Evolutionary conservation across 306 rosid species (phyloP), one percentile per base, ranked within the genome.

Genomic region (Notholithocarpus densiflorus): DNA sequence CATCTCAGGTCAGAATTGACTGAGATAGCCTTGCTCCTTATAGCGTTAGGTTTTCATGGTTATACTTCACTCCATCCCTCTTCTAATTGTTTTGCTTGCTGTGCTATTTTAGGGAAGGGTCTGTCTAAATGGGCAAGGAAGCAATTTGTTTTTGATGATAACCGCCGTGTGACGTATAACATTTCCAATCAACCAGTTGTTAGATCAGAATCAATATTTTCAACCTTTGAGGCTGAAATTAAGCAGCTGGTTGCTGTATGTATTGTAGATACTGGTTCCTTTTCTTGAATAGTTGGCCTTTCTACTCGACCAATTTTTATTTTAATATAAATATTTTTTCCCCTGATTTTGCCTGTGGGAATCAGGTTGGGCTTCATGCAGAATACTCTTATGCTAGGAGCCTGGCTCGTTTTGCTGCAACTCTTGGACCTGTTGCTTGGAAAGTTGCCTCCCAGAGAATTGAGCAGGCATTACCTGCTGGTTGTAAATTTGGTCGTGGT

Each of bases 321-420:
- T 75, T 57, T 62, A 32, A 54, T 7, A 55, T 80, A 20, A 18
- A 62, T 61, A 5, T 37, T 27, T 83, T 56, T 69, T 5, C 21
- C 60, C 14, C 48, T n/a, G 34, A 31, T 81, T 66, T 66, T 66
- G 15, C 14, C 4, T 40, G 20, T 45, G 64, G 73, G 72, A 61
- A 77, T 76, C 89, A 96, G 99, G 99, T 96, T 75, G 99, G 99
- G 79, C 98, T 91, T 83, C 99, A 93, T 82, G 97, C 97, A 11
- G 99, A 96, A 60, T 89, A 88, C 88, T 89, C 99, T 73, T 96
- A 93, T 85, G 96, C 98, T 24, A 89, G 98, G 89, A 96, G 99
- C 83, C 89, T 96, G 84, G 99, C 98, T 81, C 98, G 98, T 27
- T 96, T 90, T 89, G 90, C 93, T 78, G 97, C 98, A 72, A 83